These are phyloP conservation scores for Phytopythium litorale DNA, from an alignment of 352 stramenopile species.

Conservation along the genomic window DNA sequence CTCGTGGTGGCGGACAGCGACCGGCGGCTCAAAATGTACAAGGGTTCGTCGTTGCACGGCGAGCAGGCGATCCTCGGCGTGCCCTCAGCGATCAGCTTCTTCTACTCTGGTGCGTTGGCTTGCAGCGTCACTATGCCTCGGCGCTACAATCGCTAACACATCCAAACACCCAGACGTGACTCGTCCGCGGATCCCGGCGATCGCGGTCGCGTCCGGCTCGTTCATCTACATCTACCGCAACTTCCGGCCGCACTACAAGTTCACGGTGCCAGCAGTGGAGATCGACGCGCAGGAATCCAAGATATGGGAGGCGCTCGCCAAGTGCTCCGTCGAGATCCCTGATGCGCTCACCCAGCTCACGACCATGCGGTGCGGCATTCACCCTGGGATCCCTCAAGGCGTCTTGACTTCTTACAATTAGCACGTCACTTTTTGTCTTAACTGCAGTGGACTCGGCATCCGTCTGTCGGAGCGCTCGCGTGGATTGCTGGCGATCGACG, in stretches of 20 bases:
- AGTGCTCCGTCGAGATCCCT: conserved; percentile 68
- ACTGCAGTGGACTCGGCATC: conserved; percentile 49
- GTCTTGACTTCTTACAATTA: background rate
- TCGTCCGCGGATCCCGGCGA: conserved; percentile 67
- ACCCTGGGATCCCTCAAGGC: background rate
- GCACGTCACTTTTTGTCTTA: background rate
- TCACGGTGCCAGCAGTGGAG: conserved; percentile 78
- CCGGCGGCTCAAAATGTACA: conserved; percentile 85
- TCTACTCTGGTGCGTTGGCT: conserved; percentile 55
- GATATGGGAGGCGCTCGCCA: conserved; percentile 63
- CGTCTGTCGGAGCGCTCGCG: conserved; percentile 65
- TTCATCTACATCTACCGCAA: conserved; percentile 92
- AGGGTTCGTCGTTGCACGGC: conserved; percentile 78
- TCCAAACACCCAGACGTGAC: conserved; percentile 31
- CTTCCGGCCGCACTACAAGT: conserved; percentile 90
- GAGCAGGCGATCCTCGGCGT: conserved; percentile 80
- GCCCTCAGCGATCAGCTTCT: conserved; percentile 65
- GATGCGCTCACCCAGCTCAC: conserved; percentile 60
- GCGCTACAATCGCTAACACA: background rate
- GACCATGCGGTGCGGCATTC: conserved; percentile 37
- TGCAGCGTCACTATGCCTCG: background rate
- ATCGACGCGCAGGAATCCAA: conserved; percentile 68
- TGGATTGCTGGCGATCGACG: conserved; percentile 73
- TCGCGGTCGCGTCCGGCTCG: conserved; percentile 82
- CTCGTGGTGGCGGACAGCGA: conserved; percentile 78